Evolutionary conservation across 1,284 basidiomycete genomes (phyloP), one percentile per base, ranked within the genome.

Genomic region (Afroboletus lepidellus): DNA sequence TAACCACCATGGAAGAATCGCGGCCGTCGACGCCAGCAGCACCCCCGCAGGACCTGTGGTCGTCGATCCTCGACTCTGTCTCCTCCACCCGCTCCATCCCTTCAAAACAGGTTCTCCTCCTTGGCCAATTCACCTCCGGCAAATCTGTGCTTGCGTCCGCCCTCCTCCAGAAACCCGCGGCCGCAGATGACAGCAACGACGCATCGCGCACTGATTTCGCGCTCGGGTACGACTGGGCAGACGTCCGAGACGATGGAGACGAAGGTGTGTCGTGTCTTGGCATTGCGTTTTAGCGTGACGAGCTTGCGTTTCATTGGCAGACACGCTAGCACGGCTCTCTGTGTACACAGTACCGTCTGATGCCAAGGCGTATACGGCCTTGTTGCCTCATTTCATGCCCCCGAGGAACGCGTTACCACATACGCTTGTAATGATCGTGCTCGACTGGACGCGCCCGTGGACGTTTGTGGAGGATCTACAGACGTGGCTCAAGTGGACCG

Each of bases 391-490:
- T 56, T 92, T 94, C 52, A 74, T 97, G 18, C 87, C 92, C 0
- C 85, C 90, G 6, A 76, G 79, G 52, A 73, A 80, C 16, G 76
- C 84, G 6, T 70, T 94, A 9, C 78, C 85, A 33, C 89, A 96
- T 62, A 90, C 92, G 0, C 77, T 94, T 13, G 83, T 94, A 44
- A 75, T 98, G 60, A 90, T 98, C 60, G 81, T 88, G 0, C 76
- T 98, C n/a, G 96, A 99, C 69, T 98, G 95, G 96, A 94, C 93
- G 59, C 82, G 83, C 60, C 96, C 96, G 0, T 94, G 91, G 84
- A 83, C 85, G 0, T 98, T 98, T 71, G 70, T 96, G 1, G 83
- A 88, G n/a, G 90, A 98, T 64, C 74, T 99, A 6, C 76, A 90
- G 54, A 81, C 76, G 39, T 98, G 96, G 96, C 74, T 98, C 41